Evolutionary conservation across 257 asterid species (phyloP).

Genomic region (Primulina tabacum): DNA sequence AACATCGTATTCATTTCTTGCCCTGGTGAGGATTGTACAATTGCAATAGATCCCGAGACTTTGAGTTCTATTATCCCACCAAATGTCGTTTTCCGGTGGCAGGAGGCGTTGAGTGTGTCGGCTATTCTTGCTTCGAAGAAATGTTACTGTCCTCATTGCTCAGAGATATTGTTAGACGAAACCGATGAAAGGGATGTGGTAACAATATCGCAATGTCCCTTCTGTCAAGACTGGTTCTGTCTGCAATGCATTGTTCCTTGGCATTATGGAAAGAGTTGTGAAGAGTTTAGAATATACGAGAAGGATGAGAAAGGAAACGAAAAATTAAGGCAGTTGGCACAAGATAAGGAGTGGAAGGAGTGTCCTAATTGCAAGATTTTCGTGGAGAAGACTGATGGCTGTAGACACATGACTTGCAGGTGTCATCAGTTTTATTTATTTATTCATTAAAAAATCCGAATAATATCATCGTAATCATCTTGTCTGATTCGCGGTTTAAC

Average conservation of each 20-base stretch:
- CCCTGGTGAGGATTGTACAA: conserved; percentile 42
- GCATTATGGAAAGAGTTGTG: conserved; percentile 38
- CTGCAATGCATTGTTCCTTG: conserved; percentile 42
- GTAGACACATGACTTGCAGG: conserved; percentile 62
- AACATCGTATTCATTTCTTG: conserved; percentile 34
- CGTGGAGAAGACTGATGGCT: conserved; percentile 51
- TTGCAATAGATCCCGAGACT: conserved; percentile 16
- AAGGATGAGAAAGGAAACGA: conserved; percentile 23
- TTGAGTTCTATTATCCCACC: conserved; percentile 26
- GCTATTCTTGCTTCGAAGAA: conserved; percentile 33
- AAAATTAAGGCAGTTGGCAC: conserved; percentile 39
- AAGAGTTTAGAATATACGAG: conserved; percentile 25
- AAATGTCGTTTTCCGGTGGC: conserved; percentile 37
- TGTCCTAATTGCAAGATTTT: conserved; percentile 43
- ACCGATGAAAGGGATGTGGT: conserved; percentile 17
- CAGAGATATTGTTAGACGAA: conserved; percentile 42
- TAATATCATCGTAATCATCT: too few relatives aligned
- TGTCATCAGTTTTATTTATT: background rate
- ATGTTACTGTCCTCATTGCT: conserved; percentile 52
- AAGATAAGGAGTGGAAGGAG: conserved; percentile 40
- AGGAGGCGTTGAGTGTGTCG: conserved; percentile 35
- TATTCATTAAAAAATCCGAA: too few relatives aligned
- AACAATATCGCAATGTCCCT: conserved; percentile 41
- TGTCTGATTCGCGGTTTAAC: too few relatives aligned
- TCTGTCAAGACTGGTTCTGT: conserved; percentile 47